phyloP scores from a whole-genome alignment of 805 yeast genomes.

The Groenewaldozyma tartarivorans region DNA sequence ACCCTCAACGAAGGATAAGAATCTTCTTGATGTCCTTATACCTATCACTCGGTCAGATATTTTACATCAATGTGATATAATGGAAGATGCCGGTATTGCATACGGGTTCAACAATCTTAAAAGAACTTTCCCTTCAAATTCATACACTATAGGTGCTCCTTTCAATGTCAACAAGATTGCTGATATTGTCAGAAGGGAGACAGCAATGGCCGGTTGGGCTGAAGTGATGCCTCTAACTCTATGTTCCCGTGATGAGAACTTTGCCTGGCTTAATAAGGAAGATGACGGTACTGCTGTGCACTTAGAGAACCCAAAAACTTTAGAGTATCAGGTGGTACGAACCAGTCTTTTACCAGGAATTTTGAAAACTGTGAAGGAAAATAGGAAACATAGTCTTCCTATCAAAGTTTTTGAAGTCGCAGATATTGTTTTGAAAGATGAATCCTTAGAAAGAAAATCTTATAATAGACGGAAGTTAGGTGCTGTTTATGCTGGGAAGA shows the following conservation, averaged over 20 bases:
- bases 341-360: constrained; percentile 91
- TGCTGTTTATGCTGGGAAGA: constrained; percentile 88
- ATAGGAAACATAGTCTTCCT: constrained; percentile 91
- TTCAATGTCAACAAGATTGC: constrained; percentile 84
- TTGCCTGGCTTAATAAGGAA: constrained; percentile 62
- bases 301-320: constrained; percentile 91
- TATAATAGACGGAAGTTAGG: constrained; percentile 90
- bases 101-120: constrained; percentile 87
- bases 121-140: constrained; percentile 69
- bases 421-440: constrained; percentile 84
- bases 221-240: constrained; percentile 94
- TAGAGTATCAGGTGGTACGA: constrained; percentile 96
- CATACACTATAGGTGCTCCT: constrained; percentile 73
- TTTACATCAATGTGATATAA: constrained; percentile 92
- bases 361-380: constrained; percentile 89
- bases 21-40: constrained; percentile 54
- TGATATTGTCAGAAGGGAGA: constrained; percentile 82
- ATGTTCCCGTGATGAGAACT: constrained; percentile 95
- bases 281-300: constrained; percentile 79
- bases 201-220: constrained; percentile 91
- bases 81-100: constrained; percentile 97
- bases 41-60: constrained; percentile 96
- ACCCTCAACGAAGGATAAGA: constrained; percentile 37
- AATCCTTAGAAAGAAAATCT: constrained; percentile 75
- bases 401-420: constrained; percentile 92